phyloP scores from a whole-genome alignment of 139 green algal species.

The Tetratostichococcus sp. region DNA sequence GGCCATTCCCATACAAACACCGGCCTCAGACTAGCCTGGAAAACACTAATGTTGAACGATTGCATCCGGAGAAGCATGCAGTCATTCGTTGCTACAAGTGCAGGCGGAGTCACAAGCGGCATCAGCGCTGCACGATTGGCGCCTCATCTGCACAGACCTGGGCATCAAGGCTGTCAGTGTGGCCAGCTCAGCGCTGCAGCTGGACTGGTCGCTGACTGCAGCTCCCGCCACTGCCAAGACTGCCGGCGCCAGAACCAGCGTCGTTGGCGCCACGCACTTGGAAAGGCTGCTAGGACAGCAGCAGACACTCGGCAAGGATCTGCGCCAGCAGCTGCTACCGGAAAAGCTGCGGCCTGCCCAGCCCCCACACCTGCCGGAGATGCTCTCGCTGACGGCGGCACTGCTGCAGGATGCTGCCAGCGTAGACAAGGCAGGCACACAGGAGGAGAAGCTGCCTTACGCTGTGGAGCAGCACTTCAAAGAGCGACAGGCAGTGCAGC shows the following conservation, averaged over 20 bases:
- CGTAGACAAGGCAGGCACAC: neutral
- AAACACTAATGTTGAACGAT: neutral
- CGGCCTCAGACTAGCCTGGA: too few species aligned
- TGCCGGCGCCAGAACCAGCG: too few species aligned
- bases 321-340: neutral
- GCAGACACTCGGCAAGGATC: neutral
- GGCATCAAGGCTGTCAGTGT: neutral
- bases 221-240: too few species aligned
- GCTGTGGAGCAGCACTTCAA: neutral
- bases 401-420: too few species aligned
- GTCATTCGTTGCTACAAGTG: too few species aligned
- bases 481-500: neutral
- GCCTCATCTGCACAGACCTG: neutral
- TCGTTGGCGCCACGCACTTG: too few species aligned
- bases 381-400: too few species aligned
- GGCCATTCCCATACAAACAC: too few species aligned
- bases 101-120: neutral
- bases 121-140: neutral
- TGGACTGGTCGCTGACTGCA: neutral
- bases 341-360: neutral
- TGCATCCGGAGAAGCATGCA: too few species aligned
- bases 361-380: too few species aligned
- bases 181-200: neutral
- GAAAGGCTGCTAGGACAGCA: too few species aligned
- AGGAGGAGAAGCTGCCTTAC: neutral